phyloP scores from a whole-genome alignment of 352 stramenopile genomes.

The Pythium sukuiense region DNA sequence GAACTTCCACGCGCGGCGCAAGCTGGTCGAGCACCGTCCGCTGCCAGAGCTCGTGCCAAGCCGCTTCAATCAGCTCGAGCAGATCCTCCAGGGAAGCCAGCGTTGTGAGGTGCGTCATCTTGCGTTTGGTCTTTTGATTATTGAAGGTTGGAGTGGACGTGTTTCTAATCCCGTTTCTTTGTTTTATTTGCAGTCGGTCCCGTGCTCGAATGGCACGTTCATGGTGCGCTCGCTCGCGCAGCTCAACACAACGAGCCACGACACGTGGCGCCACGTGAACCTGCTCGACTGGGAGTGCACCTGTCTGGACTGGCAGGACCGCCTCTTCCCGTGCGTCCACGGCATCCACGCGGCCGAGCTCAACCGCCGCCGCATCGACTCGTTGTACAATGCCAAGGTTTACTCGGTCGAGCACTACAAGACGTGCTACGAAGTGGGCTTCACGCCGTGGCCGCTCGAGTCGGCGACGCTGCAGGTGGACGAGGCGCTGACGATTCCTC shows the following conservation, averaged over 20 bases:
- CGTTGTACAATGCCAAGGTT: constrained; percentile 63
- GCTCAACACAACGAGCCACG: constrained; percentile 50
- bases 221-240: constrained; percentile 76
- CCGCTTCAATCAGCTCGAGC: constrained; percentile 61
- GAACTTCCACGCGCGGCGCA: constrained; percentile 65
- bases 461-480: constrained; percentile 44
- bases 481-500: constrained; percentile 52
- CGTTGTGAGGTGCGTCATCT: constrained; percentile 62
- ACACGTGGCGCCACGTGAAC: constrained; percentile 79
- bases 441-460: constrained; percentile 67
- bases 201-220: constrained; percentile 73
- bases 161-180: background rate
- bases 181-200: constrained; percentile 54
- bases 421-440: constrained; percentile 55
- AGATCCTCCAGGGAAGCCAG: constrained; percentile 72
- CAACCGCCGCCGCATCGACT: constrained; percentile 69
- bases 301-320: constrained; percentile 81
- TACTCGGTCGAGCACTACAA: constrained; percentile 72
- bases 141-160: background rate
- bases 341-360: constrained; percentile 73
- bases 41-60: constrained; percentile 61
- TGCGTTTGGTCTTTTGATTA: background rate
- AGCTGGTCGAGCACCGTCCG: constrained; percentile 52
- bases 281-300: constrained; percentile 75
- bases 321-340: constrained; percentile 75